Conservation (phyloP, 1,139 yeast genomes). For the Protomyces gravidus region DNA sequence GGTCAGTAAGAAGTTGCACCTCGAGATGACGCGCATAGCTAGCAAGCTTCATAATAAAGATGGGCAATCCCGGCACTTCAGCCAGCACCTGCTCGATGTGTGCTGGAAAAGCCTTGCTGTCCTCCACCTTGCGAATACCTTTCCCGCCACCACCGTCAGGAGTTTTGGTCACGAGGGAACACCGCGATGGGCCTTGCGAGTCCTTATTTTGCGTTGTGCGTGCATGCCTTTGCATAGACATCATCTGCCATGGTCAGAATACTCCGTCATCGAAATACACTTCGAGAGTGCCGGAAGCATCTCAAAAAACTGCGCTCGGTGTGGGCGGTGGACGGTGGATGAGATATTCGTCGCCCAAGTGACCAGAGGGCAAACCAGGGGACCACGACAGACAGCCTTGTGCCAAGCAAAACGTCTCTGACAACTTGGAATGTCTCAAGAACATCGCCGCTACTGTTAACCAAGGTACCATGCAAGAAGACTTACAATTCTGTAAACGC, state of each 20-base stretch:
- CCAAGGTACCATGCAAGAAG: conserved; percentile 44
- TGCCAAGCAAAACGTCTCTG: conserved; percentile 90
- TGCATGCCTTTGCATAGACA: conserved; percentile 82
- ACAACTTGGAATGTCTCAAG: conserved; percentile 92
- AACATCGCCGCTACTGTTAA: conserved; percentile 68
- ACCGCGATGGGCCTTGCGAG: conserved; percentile 73
- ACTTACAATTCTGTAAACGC: conserved; percentile 67
- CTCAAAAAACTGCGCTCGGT: conserved; percentile 97
- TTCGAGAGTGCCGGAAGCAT: conserved; percentile 91
- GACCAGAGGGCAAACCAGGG: conserved; percentile 98
- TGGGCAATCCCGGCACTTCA: conserved; percentile 95
- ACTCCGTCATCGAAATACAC: conserved; percentile 65
- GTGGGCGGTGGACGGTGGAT: conserved; percentile 95
- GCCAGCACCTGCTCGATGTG: conserved; percentile 84
- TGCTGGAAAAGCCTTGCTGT: conserved; percentile 63
- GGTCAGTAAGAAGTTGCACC: conserved; percentile 91
- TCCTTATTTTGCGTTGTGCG: conserved; percentile 81
- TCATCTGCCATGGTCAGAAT: conserved; percentile 84
- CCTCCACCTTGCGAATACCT: conserved; percentile 89
- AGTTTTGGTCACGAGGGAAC: conserved; percentile 95
- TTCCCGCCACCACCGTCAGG: conserved; percentile 99
- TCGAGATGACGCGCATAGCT: conserved; percentile 95
- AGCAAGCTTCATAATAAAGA: conserved; percentile 89
- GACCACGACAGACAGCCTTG: conserved; percentile 87
- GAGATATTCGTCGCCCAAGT: conserved; percentile 98